Conservation (phyloP, 495 filamentous ascomycete species). For the Penicillium waksmanii region DNA sequence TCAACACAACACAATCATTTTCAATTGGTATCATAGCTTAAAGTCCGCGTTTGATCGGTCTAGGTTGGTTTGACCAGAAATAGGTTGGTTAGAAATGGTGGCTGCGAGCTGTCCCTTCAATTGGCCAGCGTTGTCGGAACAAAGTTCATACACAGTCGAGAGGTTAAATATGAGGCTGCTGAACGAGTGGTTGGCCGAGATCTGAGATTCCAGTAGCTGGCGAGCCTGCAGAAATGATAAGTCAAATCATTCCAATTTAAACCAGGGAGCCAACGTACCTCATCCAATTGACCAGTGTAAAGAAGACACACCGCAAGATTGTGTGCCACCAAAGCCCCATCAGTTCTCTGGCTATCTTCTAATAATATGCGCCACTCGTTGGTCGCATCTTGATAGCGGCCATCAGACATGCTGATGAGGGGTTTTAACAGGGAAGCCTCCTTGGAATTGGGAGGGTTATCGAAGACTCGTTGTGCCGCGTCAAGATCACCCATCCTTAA, state of each 20-base stretch:
- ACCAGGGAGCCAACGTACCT: slow-evolving; percentile 54
- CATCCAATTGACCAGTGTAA: slow-evolving; percentile 74
- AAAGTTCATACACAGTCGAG: slow-evolving; percentile 88
- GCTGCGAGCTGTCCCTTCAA: slow-evolving; percentile 73
- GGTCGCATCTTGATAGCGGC: slow-evolving; percentile 66
- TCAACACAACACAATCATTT: slow-evolving; percentile 16
- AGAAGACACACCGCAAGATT: slow-evolving; percentile 83
- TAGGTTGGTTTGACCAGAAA: slow-evolving; percentile 55
- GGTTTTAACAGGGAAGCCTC: slow-evolving; percentile 55
- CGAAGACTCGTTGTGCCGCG: slow-evolving; percentile 58
- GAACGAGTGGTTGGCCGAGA: slow-evolving; percentile 65
- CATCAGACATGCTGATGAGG: slow-evolving; percentile 78
- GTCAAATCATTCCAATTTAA: slow-evolving; percentile 1
- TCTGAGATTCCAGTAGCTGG: slow-evolving; percentile 62
- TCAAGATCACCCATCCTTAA: slow-evolving; percentile 76
- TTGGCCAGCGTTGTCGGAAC: slow-evolving; percentile 70
- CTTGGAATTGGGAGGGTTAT: slow-evolving; percentile 24
- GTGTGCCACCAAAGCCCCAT: slow-evolving; percentile 61
- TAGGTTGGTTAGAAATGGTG: slow-evolving; percentile 59
- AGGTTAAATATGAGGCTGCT: slow-evolving; percentile 85
- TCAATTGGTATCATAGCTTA: slow-evolving; percentile 61
- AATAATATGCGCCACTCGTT: slow-evolving; percentile 64
- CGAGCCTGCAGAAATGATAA: slow-evolving; percentile 48
- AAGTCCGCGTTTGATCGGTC: slow-evolving; percentile 77
- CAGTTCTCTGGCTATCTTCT: slow-evolving; percentile 32